phyloP scores from a whole-genome alignment of 2,329 filamentous ascomycete species.

The Alternaria triticina region DNA sequence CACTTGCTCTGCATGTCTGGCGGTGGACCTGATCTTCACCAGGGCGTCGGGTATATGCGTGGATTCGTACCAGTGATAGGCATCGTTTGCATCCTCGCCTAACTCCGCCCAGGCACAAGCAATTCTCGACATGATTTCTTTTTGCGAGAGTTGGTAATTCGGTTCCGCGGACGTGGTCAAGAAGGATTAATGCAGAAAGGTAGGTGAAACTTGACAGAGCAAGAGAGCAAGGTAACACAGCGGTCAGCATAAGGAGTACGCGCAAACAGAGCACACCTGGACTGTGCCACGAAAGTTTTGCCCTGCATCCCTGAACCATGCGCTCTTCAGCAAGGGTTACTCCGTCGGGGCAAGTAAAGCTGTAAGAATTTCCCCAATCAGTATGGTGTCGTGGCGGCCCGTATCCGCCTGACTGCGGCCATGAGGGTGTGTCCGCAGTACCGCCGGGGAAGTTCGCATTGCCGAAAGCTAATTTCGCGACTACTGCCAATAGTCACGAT shows the following conservation, averaged over 20 bases:
- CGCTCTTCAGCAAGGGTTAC: conserved; percentile 3
- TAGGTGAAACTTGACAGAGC: background rate
- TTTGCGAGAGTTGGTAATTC: background rate
- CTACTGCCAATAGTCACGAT: background rate
- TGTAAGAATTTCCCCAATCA: background rate
- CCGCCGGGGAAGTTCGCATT: background rate
- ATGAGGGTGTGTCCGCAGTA: conserved; percentile 5
- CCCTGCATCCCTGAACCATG: background rate
- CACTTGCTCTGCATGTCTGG: conserved; percentile 9
- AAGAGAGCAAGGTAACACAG: background rate
- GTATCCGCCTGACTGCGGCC: background rate
- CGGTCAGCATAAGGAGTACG: conserved; percentile 1
- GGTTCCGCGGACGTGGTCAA: background rate
- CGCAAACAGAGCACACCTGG: background rate
- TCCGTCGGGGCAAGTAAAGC: background rate
- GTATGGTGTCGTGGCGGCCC: conserved; percentile 1
- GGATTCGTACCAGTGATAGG: conserved; percentile 14
- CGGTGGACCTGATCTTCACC: conserved; percentile 10
- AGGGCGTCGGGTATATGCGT: conserved; percentile 13
- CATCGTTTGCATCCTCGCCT: conserved; percentile 6
- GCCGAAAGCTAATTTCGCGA: conserved; percentile 2
- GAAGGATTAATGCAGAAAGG: background rate
- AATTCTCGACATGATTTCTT: conserved; percentile 16
- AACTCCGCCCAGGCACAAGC: conserved; percentile 20
- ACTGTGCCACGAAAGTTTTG: conserved; percentile 8